Percentiles rank a stretch among this genome's conserved stretches.
Evolutionary conservation across 441 rosid species (phyloP).

Genomic region (Isatis lusitanica): DNA sequence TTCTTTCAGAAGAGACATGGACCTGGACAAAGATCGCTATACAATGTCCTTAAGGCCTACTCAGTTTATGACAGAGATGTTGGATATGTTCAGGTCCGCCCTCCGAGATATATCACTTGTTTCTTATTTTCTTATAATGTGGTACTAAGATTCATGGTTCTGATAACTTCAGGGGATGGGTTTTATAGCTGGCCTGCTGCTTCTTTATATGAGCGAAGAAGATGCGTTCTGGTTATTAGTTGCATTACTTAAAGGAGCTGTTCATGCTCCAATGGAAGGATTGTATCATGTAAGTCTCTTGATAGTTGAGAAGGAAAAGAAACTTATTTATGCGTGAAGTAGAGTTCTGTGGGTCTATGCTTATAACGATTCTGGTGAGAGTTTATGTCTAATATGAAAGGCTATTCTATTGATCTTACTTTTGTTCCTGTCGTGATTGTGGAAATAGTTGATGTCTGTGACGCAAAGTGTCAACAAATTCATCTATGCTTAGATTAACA

Average conservation of each 20-base stretch:
- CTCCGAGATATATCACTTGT: not conserved
- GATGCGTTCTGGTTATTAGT: constrained; percentile 96
- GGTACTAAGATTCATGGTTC: constrained; percentile 15
- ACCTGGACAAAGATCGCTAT: constrained; percentile 97
- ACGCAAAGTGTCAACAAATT: not conserved
- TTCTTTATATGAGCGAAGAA: constrained; percentile 96
- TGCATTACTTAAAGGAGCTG: constrained; percentile 92
- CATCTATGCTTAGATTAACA: not conserved
- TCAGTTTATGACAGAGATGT: constrained; percentile 94
- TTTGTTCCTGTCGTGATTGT: not conserved
- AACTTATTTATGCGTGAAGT: not conserved
- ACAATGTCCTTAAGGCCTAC: constrained; percentile 94
- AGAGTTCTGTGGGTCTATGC: not conserved
- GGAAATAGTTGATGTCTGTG: not conserved
- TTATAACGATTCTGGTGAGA: not conserved
- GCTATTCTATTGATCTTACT: not conserved
- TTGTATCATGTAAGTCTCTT: constrained; percentile 62
- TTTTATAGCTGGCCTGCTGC: constrained; percentile 80
- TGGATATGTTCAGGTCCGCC: constrained; percentile 93
- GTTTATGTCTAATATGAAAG: not conserved
- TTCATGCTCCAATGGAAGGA: constrained; percentile 98
- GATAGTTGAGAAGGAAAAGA: not conserved
- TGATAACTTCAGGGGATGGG: constrained; percentile 82
- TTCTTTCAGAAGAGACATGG: constrained; percentile 99
- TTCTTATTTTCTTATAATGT: not conserved